phyloP scores from a whole-genome alignment of 2,329 filamentous ascomycete genomes.

The Teratosphaeria viscida region DNA sequence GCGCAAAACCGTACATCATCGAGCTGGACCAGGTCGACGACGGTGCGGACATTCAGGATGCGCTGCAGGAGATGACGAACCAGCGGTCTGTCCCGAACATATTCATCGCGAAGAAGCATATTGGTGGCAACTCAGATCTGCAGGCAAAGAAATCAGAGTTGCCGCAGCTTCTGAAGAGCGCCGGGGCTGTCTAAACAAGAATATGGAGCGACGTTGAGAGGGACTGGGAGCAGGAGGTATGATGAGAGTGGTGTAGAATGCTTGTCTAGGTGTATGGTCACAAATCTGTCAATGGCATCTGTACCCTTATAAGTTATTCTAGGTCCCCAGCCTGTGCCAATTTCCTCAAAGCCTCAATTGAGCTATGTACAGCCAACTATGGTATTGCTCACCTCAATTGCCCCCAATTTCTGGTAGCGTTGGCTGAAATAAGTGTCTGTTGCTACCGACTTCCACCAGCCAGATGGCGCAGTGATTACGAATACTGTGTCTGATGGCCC shows the following conservation, averaged over 20 bases:
- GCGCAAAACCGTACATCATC: constrained; percentile 62
- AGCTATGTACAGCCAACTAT: constrained; percentile 34
- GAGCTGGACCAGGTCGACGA: constrained; percentile 86
- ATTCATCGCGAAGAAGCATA: constrained; percentile 83
- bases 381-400: constrained; percentile 16
- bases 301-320: neutral
- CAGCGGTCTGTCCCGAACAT: constrained; percentile 93
- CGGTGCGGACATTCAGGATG: constrained; percentile 70
- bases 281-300: neutral
- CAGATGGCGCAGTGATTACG: constrained; percentile 32
- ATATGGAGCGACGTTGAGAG: too few relatives aligned
- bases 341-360: constrained; percentile 32
- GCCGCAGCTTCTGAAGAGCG: constrained; percentile 51
- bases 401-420: neutral
- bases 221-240: neutral
- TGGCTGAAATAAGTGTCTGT: neutral
- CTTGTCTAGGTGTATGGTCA: neutral
- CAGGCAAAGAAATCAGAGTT: constrained; percentile 58
- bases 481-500: constrained; percentile 35
- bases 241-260: neutral
- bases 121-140: constrained; percentile 90
- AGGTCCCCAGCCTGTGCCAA: constrained; percentile 23
- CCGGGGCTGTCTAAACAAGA: constrained; percentile 47
- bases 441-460: constrained; percentile 35
- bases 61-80: constrained; percentile 66